phyloP scores from a whole-genome alignment of 768 basidiomycete species.

The Collybia mongolica region DNA sequence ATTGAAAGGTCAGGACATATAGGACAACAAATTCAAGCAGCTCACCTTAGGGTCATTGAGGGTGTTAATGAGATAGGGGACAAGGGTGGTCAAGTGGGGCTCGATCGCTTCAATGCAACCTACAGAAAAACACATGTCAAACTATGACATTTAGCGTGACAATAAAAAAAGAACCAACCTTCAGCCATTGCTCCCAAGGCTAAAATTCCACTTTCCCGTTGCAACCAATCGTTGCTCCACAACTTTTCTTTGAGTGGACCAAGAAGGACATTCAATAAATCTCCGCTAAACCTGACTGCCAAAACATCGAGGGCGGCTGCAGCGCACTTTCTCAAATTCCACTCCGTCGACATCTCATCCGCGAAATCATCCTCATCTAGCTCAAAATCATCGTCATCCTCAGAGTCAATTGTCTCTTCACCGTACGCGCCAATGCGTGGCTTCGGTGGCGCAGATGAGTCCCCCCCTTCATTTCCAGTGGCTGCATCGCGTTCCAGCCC shows the following conservation, averaged over 20 bases:
- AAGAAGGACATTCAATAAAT: conserved; percentile 85
- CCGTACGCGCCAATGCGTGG: conserved; percentile 65
- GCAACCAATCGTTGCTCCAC: conserved; percentile 91
- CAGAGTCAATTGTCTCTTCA: conserved; percentile 79
- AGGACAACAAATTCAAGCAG: conserved; percentile 7
- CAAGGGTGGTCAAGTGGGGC: conserved; percentile 88
- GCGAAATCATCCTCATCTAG: conserved; percentile 90
- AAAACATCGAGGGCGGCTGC: conserved; percentile 97
- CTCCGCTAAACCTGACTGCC: conserved; percentile 89
- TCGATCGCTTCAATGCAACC: conserved; percentile 97
- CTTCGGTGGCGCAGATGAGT: conserved; percentile 34
- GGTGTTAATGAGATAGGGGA: conserved; percentile 90
- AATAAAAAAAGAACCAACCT: conserved; percentile 48
- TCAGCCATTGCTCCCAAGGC: conserved; percentile 98
- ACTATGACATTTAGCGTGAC: background rate
- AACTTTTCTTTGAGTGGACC: conserved; percentile 90
- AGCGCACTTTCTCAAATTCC: conserved; percentile 98
- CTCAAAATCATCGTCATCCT: conserved; percentile 88
- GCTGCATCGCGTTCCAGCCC: conserved; percentile 71
- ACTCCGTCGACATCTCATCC: conserved; percentile 96
- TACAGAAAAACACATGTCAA: conserved; percentile 27
- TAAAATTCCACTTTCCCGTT: conserved; percentile 92
- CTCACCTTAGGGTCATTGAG: conserved; percentile 88
- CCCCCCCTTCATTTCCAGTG: conserved; percentile 32
- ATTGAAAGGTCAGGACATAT: conserved; percentile 10